phyloP scores from a whole-genome alignment of 2,329 filamentous ascomycete species.

The Aureobasidium namibiae region DNA sequence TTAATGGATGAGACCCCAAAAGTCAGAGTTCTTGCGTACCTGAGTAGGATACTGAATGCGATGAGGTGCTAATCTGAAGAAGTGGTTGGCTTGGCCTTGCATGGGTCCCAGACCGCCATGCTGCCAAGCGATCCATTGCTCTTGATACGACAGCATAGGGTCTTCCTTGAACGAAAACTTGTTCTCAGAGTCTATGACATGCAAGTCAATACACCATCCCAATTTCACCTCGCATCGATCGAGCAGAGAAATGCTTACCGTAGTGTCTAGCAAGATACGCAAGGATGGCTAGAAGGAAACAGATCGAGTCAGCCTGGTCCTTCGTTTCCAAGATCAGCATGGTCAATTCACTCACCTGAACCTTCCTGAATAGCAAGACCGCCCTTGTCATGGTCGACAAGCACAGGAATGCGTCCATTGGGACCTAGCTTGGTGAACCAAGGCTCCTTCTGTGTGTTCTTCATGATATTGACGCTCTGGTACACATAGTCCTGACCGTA shows the following conservation, averaged over 20 bases:
- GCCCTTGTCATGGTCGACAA: conserved; percentile 57
- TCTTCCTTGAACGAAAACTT: conserved; percentile 40
- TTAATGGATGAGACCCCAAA: not conserved
- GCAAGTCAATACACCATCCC: not conserved
- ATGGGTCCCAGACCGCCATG: conserved; percentile 36
- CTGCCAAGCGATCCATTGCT: conserved; percentile 54
- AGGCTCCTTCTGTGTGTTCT: conserved; percentile 58
- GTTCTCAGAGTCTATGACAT: conserved; percentile 30
- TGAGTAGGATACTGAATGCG: conserved; percentile 35
- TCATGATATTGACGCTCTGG: conserved; percentile 50
- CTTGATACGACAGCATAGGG: conserved; percentile 38
- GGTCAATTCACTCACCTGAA: conserved; percentile 20
- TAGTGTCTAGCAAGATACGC: conserved; percentile 38
- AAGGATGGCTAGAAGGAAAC: conserved; percentile 31
- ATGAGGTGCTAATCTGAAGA: conserved; percentile 35
- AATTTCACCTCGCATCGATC: not conserved
- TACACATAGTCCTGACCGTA: conserved; percentile 54
- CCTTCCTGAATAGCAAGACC: conserved; percentile 46
- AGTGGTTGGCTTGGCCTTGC: conserved; percentile 31
- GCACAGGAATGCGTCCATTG: conserved; percentile 58
- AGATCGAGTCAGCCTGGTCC: not conserved
- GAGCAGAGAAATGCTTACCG: conserved; percentile 16
- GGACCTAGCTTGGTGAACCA: conserved; percentile 58
- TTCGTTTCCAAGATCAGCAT: not conserved
- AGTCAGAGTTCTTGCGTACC: not conserved